Percentiles rank a stretch among this genome's conserved stretches.
These are phyloP conservation scores for Lodderomyces theae DNA, from an alignment of 1,139 yeast species.

Conservation along the genomic window DNA sequence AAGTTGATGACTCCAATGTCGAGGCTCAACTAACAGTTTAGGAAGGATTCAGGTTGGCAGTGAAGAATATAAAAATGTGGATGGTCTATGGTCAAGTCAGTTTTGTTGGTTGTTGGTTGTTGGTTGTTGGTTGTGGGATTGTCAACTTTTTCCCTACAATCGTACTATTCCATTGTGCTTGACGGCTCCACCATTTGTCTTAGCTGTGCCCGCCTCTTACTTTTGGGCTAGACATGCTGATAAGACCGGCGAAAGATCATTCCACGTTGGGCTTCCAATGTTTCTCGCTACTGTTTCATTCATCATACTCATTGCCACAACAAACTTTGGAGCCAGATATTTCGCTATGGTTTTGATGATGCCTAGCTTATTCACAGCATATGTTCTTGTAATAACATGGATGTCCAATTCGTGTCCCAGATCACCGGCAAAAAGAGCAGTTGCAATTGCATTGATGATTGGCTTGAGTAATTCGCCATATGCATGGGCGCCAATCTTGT, in stretches of 20 bases:
- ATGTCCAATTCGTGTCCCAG: constrained; percentile 51
- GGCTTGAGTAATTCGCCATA: constrained; percentile 52
- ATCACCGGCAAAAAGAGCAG: constrained; percentile 54
- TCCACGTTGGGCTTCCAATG: constrained; percentile 49
- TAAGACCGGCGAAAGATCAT: constrained; percentile 54
- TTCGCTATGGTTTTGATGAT: constrained; percentile 63
- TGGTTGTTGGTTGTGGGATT: constrained; percentile 58
- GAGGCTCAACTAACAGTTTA: constrained; percentile 32
- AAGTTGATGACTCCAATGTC: constrained; percentile 34
- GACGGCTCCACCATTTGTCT: constrained; percentile 59
- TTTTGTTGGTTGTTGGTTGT: too few relatives aligned
- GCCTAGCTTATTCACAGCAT: constrained; percentile 55
- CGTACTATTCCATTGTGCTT: constrained; percentile 53
- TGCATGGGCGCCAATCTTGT: constrained; percentile 52
- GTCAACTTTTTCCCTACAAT: constrained; percentile 63
- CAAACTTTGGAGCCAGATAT: constrained; percentile 57
- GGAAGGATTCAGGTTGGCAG: constrained; percentile 39
- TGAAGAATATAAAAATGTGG: constrained; percentile 48
- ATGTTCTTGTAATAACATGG: constrained; percentile 56
- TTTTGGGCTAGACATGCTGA: constrained; percentile 59
- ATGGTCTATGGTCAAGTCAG: constrained; percentile 42
- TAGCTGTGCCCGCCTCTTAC: constrained; percentile 55
- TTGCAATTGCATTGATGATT: constrained; percentile 50
- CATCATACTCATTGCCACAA: constrained; percentile 52
- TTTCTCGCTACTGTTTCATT: constrained; percentile 45